phyloP scores from a whole-genome alignment of 768 basidiomycete species.

The Russula foetens region DNA sequence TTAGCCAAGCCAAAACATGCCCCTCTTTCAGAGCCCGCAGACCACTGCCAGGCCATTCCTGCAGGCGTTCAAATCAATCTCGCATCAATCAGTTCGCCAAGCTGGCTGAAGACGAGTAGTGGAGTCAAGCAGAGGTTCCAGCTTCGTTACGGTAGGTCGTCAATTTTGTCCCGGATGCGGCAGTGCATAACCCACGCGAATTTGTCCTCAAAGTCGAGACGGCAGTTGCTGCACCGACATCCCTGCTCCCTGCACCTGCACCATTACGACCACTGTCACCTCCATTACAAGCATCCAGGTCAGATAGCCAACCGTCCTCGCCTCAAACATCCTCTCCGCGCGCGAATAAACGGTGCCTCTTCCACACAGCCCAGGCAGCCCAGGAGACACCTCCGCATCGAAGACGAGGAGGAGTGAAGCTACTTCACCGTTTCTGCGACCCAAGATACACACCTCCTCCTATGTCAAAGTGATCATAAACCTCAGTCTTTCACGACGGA shows the following conservation, averaged over 20 bases:
- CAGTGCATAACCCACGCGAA: constrained; percentile 73
- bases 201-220: constrained; percentile 36
- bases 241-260: constrained; percentile 22
- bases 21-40: no score
- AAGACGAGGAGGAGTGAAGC: constrained; percentile 69
- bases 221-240: constrained; percentile 23
- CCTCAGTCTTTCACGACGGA: constrained; percentile 86
- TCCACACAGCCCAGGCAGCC: constrained; percentile 21
- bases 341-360: constrained; percentile 18
- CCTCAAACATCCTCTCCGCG: constrained; percentile 17
- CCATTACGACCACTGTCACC: constrained; percentile 23
- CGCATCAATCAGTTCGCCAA: constrained; percentile 76
- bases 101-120: constrained; percentile 91
- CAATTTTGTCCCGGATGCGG: constrained; percentile 68
- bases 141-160: constrained; percentile 58
- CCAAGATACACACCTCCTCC: constrained; percentile 56
- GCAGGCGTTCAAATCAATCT: constrained; percentile 73
- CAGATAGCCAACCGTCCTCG: constrained; percentile 12
- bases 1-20: no score
- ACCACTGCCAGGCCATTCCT: constrained; percentile 89
- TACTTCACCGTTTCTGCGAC: constrained; percentile 89
- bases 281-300: constrained; percentile 24
- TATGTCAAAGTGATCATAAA: constrained; percentile 87
- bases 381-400: constrained; percentile 63
- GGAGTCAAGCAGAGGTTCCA: constrained; percentile 76